phyloP scores from a whole-genome alignment of 1,139 yeast species.

The Geotrichum carabidarum region DNA sequence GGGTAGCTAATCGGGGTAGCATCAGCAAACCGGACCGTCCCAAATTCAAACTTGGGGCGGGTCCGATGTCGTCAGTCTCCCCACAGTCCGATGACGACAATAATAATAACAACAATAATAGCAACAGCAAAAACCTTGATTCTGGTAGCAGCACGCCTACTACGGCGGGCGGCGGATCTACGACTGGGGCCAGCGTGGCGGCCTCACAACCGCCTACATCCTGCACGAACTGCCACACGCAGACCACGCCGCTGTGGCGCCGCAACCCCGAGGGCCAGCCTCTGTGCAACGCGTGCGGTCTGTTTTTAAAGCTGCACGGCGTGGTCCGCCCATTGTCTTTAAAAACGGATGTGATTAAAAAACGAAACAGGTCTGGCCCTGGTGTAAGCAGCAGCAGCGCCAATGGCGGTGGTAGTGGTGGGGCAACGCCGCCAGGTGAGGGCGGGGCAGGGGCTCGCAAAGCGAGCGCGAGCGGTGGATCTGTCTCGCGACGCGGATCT shows the following conservation, averaged over 20 bases:
- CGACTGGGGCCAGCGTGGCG: constrained; percentile 8
- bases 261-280: constrained; percentile 90
- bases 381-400: constrained; percentile 6
- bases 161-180: background rate
- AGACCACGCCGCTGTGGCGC: constrained; percentile 93
- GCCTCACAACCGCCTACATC: constrained; percentile 27
- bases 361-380: constrained; percentile 45
- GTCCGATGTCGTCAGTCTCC: background rate
- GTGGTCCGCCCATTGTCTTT: constrained; percentile 85
- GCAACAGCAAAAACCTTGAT: background rate
- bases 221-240: constrained; percentile 88
- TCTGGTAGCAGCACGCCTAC: too few relatives aligned
- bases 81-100: constrained; percentile 8
- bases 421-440: background rate
- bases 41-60: background rate
- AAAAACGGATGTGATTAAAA: constrained; percentile 89
- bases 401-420: background rate
- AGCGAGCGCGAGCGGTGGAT: background rate
- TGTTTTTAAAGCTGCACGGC: constrained; percentile 86
- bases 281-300: constrained; percentile 91
- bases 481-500: constrained; percentile 3
- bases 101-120: constrained; percentile 9
- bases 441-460: background rate
- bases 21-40: background rate
- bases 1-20: background rate